Evolutionary conservation across 768 basidiomycete species (phyloP).

Genomic region (Pisolithus tinctorius): DNA sequence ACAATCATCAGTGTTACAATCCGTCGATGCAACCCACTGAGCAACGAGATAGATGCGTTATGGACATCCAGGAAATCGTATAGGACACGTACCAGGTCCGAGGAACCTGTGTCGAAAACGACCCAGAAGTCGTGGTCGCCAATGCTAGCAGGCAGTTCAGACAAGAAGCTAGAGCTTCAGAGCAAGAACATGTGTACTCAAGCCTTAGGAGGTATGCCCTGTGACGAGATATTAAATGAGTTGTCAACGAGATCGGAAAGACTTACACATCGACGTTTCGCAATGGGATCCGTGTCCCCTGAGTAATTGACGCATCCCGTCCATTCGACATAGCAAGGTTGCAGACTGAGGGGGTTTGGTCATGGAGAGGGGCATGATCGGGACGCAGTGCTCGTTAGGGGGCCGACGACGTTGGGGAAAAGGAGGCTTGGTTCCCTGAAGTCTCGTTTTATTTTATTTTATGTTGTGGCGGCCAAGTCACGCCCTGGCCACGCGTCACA

Average conservation of each 20-base stretch:
- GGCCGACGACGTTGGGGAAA: too few species aligned
- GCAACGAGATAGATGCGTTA: neutral
- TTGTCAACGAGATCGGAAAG: slow-evolving; percentile 12
- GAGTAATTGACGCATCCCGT: slow-evolving; percentile 10
- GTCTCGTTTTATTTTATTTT: too few species aligned
- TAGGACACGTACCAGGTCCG: slow-evolving; percentile 39
- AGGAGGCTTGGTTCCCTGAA: too few species aligned
- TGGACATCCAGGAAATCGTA: neutral
- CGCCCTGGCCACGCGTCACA: slow-evolving; percentile 29
- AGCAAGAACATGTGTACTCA: slow-evolving; percentile 17
- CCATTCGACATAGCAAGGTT: slow-evolving; percentile 10
- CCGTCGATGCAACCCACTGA: slow-evolving; percentile 46
- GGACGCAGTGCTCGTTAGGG: too few species aligned
- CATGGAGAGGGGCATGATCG: neutral
- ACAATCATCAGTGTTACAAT: slow-evolving; percentile 42
- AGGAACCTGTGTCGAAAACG: slow-evolving; percentile 51
- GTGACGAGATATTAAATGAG: slow-evolving; percentile 4
- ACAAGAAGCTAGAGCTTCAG: neutral
- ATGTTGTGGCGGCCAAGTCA: slow-evolving; percentile 16
- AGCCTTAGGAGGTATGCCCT: slow-evolving; percentile 38
- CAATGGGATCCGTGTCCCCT: slow-evolving; percentile 17
- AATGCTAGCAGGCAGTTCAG: slow-evolving; percentile 25
- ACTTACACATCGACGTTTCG: slow-evolving; percentile 16
- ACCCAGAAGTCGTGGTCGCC: slow-evolving; percentile 39
- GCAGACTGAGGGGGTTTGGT: neutral